These are phyloP conservation scores for Leccinum uliginosum DNA, from an alignment of 768 basidiomycete species.

Conservation along the genomic window DNA sequence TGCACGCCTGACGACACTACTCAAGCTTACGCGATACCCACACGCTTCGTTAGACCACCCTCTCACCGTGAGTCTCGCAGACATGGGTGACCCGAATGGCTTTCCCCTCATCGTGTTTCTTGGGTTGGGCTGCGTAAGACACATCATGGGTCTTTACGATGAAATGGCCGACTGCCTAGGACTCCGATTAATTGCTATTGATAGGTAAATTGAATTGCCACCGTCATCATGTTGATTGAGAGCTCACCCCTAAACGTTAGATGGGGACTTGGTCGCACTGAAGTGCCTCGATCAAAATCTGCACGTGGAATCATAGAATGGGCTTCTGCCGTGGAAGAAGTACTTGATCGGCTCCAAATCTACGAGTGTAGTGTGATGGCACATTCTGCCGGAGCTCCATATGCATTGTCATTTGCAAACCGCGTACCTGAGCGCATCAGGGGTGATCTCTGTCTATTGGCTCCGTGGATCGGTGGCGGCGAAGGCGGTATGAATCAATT, in stretches of 20 bases:
- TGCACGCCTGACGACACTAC: conserved; percentile 73
- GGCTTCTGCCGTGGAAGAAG: conserved; percentile 87
- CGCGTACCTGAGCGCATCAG: conserved; percentile 68
- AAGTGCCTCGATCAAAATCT: conserved; percentile 56
- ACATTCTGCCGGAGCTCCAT: conserved; percentile 94
- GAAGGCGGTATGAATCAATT: conserved; percentile 66
- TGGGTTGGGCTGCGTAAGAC: conserved; percentile 90
- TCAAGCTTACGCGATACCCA: conserved; percentile 74
- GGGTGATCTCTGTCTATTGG: conserved; percentile 84
- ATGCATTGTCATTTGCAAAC: conserved; percentile 85
- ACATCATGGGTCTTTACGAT: conserved; percentile 93
- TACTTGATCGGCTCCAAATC: conserved; percentile 76
- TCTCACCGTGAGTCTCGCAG: conserved; percentile 86
- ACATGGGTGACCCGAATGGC: conserved; percentile 82
- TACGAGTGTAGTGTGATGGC: conserved; percentile 85
- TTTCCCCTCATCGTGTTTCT: conserved; percentile 89
- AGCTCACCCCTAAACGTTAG: conserved; percentile 36
- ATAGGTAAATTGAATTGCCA: conserved; percentile 53
- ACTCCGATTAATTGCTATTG: conserved; percentile 88
- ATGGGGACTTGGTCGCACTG: conserved; percentile 91
- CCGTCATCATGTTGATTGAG: not conserved
- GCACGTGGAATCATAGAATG: conserved; percentile 84
- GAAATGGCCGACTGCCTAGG: conserved; percentile 90
- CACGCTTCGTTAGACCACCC: conserved; percentile 73
- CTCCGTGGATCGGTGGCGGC: conserved; percentile 93